Conservation (phyloP, 2,329 filamentous ascomycete genomes). For the Verticillium albo-atrum region DNA sequence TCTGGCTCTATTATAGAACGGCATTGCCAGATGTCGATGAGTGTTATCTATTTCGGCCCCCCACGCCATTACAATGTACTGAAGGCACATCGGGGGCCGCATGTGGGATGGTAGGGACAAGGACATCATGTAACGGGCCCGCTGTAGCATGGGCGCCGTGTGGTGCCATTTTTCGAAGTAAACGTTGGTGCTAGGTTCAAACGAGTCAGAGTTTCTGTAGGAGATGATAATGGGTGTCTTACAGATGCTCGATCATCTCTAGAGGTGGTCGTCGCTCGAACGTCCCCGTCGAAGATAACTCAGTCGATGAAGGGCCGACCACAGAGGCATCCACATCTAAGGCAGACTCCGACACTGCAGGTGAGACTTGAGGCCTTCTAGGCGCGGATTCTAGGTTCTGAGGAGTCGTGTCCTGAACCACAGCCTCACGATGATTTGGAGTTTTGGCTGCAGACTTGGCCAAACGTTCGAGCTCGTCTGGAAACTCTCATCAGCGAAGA, state of each 20-base stretch:
- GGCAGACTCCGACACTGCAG: too few species aligned
- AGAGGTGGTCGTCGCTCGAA: conserved; percentile 23
- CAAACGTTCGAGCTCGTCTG: background rate
- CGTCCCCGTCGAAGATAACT: conserved; percentile 19
- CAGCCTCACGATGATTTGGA: background rate
- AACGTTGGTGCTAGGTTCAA: conserved; percentile 3
- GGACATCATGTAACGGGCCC: conserved; percentile 6
- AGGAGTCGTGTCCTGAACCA: conserved; percentile 12
- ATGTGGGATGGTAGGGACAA: conserved; percentile 12
- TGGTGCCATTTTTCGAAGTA: conserved; percentile 15
- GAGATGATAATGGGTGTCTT: background rate
- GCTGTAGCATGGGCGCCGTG: conserved; percentile 13
- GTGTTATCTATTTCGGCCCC: conserved; percentile 8
- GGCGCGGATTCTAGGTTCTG: conserved; percentile 8
- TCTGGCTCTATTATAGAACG: conserved; percentile 15
- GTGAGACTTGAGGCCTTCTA: too few species aligned
- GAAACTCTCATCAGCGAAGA: conserved; percentile 3
- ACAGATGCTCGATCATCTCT: conserved; percentile 21
- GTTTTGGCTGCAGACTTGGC: conserved; percentile 12
- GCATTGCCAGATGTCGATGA: conserved; percentile 8
- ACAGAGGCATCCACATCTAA: conserved; percentile 2
- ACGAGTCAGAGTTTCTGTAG: background rate
- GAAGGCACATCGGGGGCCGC: conserved; percentile 16
- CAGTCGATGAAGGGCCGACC: conserved; percentile 3
- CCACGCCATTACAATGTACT: conserved; percentile 14